phyloP scores from a whole-genome alignment of 768 basidiomycete species.

The Naganishia friedmannii region DNA sequence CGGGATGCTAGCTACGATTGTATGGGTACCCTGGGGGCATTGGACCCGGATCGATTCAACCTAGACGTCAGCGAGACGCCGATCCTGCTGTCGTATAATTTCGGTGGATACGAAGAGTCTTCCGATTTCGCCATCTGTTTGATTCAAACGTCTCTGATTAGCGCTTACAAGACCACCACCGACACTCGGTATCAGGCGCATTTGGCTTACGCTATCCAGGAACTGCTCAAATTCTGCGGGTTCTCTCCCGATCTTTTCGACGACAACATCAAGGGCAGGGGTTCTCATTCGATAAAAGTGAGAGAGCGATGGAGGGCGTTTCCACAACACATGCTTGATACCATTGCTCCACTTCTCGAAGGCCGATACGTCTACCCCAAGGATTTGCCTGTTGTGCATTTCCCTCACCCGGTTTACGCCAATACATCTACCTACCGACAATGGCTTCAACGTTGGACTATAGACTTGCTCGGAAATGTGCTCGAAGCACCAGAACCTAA shows the following conservation, averaged over 20 bases:
- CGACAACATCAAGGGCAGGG: slow-evolving; percentile 54
- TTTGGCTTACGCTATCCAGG: slow-evolving; percentile 87
- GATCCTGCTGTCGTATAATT: slow-evolving; percentile 76
- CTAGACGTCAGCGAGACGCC: slow-evolving; percentile 60
- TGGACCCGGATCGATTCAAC: slow-evolving; percentile 90
- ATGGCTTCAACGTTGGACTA: slow-evolving; percentile 90
- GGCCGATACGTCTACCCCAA: slow-evolving; percentile 53
- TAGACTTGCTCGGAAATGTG: slow-evolving; percentile 65
- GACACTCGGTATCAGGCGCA: slow-evolving; percentile 87
- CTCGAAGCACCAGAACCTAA: slow-evolving; percentile 30
- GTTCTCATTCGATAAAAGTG: slow-evolving; percentile 63
- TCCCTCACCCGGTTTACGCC: slow-evolving; percentile 73
- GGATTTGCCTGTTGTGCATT: slow-evolving; percentile 52
- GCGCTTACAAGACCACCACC: slow-evolving; percentile 86
- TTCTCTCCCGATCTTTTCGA: slow-evolving; percentile 58
- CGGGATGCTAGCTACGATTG: slow-evolving; percentile 79
- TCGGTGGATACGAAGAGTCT: slow-evolving; percentile 72
- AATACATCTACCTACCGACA: slow-evolving; percentile 79
- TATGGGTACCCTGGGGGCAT: slow-evolving; percentile 83
- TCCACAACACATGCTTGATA: slow-evolving; percentile 73
- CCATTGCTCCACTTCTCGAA: slow-evolving; percentile 76
- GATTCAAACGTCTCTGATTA: slow-evolving; percentile 77
- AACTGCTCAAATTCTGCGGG: slow-evolving; percentile 78
- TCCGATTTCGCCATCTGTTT: slow-evolving; percentile 78
- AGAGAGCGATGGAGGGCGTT: slow-evolving; percentile 74